phyloP scores from a whole-genome alignment of 2,329 filamentous ascomycete genomes.

The Raffaelea ambrosiae region DNA sequence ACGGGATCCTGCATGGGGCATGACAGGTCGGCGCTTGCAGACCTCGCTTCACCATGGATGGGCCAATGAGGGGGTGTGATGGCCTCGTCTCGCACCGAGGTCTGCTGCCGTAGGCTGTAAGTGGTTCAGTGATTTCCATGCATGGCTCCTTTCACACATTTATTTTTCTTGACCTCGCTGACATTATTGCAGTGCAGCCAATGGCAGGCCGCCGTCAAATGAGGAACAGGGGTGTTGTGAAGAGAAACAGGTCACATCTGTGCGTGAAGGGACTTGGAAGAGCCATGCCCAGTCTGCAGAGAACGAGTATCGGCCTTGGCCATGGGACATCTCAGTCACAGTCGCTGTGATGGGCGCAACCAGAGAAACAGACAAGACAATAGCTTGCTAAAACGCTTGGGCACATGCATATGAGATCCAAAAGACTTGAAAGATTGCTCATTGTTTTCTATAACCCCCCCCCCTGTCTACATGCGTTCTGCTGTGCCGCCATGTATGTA shows the following conservation, averaged over 20 bases:
- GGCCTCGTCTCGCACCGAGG: no score
- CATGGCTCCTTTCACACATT: not conserved
- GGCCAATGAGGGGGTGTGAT: not conserved
- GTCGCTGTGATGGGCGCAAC: conserved; percentile 1
- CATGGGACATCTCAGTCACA: conserved; percentile 5
- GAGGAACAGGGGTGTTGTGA: not conserved
- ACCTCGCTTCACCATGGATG: not conserved
- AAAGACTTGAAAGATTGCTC: not conserved
- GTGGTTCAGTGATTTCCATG: not conserved
- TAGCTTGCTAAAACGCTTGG: not conserved
- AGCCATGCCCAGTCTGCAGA: not conserved
- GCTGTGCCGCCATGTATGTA: conserved; percentile 5
- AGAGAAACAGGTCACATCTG: conserved; percentile 2
- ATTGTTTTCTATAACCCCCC: not conserved
- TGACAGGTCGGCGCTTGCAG: not conserved
- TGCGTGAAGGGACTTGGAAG: not conserved
- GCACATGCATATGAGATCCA: not conserved
- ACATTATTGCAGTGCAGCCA: not conserved
- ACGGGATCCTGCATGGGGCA: not conserved
- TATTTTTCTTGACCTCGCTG: not conserved
- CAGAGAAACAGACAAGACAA: not conserved
- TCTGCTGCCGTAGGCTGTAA: no score
- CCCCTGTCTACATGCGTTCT: not conserved
- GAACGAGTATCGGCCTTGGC: not conserved
- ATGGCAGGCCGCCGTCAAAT: not conserved